Percentiles rank a stretch among this genome's conserved stretches.
phyloP scores from a whole-genome alignment of 495 filamentous ascomycete genomes.

The Tuber umbilicatum region DNA sequence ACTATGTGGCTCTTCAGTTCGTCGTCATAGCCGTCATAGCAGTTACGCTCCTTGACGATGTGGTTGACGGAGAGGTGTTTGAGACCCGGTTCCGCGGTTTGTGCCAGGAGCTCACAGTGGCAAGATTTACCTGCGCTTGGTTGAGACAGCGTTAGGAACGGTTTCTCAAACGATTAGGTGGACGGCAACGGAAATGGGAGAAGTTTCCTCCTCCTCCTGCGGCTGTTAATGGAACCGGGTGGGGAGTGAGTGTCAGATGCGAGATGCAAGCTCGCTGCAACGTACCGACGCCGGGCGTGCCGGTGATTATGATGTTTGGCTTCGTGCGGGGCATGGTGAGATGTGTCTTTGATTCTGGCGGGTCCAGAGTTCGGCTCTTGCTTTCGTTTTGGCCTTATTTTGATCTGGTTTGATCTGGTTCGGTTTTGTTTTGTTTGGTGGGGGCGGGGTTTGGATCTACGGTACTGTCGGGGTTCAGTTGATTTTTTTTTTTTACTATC shows the following conservation, averaged over 20 bases:
- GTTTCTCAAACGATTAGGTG: not conserved
- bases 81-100: slow-evolving; percentile 55
- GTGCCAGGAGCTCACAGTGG: slow-evolving; percentile 71
- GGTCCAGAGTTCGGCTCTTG: not conserved
- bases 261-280: not conserved
- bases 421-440: slow-evolving; percentile 12
- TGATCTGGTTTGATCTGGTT: not conserved
- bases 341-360: slow-evolving; percentile 3
- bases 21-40: slow-evolving; percentile 78
- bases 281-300: slow-evolving; percentile 71
- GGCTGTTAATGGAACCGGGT: not conserved
- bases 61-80: slow-evolving; percentile 84
- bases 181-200: not conserved
- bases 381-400: not conserved
- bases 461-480: not conserved
- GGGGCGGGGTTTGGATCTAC: not conserved
- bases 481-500: not conserved
- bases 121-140: slow-evolving; percentile 67
- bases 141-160: not conserved
- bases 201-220: not conserved
- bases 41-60: slow-evolving; percentile 74
- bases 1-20: slow-evolving; percentile 84
- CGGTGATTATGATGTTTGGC: slow-evolving; percentile 91
- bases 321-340: slow-evolving; percentile 49
- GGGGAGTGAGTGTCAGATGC: not conserved